Conservation (phyloP, 805 yeast genomes). For the Metschnikowia santaceciliae region DNA sequence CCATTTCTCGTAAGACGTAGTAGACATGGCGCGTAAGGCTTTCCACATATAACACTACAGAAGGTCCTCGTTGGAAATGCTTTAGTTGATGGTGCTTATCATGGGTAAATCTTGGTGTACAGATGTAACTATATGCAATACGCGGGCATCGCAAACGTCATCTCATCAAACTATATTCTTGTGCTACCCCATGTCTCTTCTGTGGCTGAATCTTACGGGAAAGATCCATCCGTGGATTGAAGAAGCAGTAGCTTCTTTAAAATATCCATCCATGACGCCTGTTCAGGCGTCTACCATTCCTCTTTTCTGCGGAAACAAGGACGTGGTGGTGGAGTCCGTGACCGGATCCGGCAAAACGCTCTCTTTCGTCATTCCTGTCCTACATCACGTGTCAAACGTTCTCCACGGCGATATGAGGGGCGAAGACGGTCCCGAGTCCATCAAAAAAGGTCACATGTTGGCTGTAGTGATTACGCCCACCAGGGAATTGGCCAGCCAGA, state of each 20-base stretch:
- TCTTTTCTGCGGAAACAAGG: slow-evolving; percentile 74
- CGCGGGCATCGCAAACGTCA: background rate
- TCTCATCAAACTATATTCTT: background rate
- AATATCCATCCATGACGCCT: slow-evolving; percentile 84
- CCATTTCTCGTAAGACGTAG: slow-evolving; percentile 51
- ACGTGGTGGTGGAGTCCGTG: slow-evolving; percentile 94
- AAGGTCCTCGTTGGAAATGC: background rate
- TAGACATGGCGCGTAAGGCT: slow-evolving; percentile 1
- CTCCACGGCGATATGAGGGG: slow-evolving; percentile 20
- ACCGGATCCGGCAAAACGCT: slow-evolving; percentile 98
- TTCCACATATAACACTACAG: background rate
- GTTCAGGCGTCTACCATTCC: slow-evolving; percentile 97
- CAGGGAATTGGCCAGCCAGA: slow-evolving; percentile 67
- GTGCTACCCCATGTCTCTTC: slow-evolving; percentile 32
- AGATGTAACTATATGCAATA: background rate
- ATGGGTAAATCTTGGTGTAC: background rate
- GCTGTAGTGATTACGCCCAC: slow-evolving; percentile 75
- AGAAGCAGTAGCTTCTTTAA: slow-evolving; percentile 70
- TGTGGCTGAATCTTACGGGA: slow-evolving; percentile 57
- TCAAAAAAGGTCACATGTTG: slow-evolving; percentile 62
- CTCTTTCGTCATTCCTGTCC: slow-evolving; percentile 80
- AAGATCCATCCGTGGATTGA: slow-evolving; percentile 64
- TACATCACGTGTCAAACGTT: slow-evolving; percentile 55
- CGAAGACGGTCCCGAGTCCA: slow-evolving; percentile 23
- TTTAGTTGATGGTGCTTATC: too few species aligned